Conservation (phyloP, 75 land plant genomes). For the Cupressus sempervirens region DNA sequence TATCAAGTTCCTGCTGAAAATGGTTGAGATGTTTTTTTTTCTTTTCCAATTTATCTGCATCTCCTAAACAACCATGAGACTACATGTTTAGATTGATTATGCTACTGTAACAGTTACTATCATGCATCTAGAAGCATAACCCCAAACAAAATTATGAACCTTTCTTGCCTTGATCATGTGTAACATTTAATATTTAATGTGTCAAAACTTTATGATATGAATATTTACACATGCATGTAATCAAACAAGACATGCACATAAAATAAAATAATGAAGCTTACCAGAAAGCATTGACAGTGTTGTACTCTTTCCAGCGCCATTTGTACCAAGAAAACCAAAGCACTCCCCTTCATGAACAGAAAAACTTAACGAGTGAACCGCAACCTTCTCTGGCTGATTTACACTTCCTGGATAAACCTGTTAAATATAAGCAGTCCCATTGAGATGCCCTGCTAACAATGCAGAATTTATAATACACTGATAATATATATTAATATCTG, state of each 20-base stretch:
- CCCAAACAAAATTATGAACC: neutral
- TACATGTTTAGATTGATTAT: neutral
- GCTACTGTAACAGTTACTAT: neutral
- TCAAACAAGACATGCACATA: neutral
- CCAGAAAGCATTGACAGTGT: conserved; percentile 85
- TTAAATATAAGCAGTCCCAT: neutral
- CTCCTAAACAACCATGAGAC: neutral
- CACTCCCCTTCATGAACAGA: conserved; percentile 87
- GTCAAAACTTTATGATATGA: neutral
- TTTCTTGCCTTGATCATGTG: neutral
- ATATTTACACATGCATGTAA: neutral
- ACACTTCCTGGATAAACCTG: conserved; percentile 70
- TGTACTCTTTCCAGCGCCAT: conserved; percentile 95
- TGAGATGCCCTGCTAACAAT: conserved; percentile 1
- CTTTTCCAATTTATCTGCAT: neutral
- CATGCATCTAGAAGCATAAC: neutral
- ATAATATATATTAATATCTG: neutral
- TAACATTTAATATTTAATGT: neutral
- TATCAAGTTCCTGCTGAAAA: neutral
- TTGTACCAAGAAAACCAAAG: conserved; percentile 93
- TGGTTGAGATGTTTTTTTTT: neutral
- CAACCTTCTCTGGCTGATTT: conserved; percentile 50
- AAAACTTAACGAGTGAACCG: conserved; percentile 75
- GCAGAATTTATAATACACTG: neutral
- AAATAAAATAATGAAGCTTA: conserved; percentile 12